Conservation (phyloP, 2,329 filamentous ascomycete genomes). For the Claviceps sorghi region DNA sequence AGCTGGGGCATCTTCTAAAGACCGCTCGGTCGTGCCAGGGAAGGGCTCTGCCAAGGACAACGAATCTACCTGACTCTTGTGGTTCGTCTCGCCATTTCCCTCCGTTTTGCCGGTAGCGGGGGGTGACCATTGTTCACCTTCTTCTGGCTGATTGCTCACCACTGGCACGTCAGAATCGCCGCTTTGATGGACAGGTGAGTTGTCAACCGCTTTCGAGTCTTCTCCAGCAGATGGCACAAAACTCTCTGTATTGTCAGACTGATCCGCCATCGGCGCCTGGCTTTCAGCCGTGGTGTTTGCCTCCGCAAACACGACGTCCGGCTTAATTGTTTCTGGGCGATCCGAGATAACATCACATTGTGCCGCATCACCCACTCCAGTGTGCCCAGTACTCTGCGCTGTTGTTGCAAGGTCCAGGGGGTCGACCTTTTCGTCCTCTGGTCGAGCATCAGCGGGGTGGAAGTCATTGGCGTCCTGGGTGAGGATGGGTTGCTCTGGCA, state of each 20-base stretch:
- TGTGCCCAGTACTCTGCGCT: constrained; percentile 5
- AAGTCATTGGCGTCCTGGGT: constrained; percentile 3
- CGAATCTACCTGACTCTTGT: constrained; percentile 4
- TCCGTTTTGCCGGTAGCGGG: constrained; percentile 9
- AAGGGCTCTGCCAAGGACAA: background rate
- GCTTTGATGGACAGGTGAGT: constrained; percentile 1
- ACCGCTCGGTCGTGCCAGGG: background rate
- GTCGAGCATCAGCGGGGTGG: constrained; percentile 6
- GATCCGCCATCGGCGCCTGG: background rate
- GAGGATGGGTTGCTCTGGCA: constrained; percentile 3
- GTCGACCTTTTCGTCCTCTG: constrained; percentile 6
- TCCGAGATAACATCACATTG: constrained; percentile 3
- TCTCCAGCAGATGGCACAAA: background rate
- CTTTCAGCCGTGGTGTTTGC: background rate
- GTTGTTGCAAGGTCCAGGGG: constrained; percentile 5
- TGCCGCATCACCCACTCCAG: constrained; percentile 2
- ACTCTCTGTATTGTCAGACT: constrained; percentile 1
- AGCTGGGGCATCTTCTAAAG: background rate
- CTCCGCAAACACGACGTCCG: background rate
- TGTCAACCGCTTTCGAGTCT: background rate
- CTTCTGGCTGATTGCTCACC: constrained; percentile 1
- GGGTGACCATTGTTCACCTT: constrained; percentile 7
- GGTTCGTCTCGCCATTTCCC: constrained; percentile 10
- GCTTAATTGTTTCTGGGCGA: background rate
- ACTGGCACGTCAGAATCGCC: background rate